Evolutionary conservation across 805 yeast genomes (phyloP).

Genomic region (Saccharomyces paradoxus): DNA sequence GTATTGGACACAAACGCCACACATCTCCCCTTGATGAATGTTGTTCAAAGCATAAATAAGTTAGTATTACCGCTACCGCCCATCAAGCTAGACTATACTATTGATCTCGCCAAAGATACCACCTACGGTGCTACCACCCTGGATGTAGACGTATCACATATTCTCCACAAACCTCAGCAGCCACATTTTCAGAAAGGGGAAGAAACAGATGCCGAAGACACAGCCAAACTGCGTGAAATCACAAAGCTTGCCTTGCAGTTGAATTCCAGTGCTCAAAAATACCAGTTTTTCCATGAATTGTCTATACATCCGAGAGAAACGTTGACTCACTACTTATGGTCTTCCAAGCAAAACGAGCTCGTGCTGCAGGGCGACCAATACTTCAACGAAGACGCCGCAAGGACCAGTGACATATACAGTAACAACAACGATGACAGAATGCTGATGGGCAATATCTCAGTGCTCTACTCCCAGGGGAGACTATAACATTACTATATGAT

Average conservation of each 20-base stretch:
- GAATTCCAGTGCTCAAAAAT: slow-evolving; percentile 50
- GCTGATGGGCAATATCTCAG: background rate
- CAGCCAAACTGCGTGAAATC: slow-evolving; percentile 7
- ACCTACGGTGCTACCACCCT: slow-evolving; percentile 73
- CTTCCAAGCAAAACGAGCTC: slow-evolving; percentile 77
- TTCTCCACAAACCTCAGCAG: slow-evolving; percentile 31
- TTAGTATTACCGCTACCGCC: slow-evolving; percentile 79
- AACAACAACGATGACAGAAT: background rate
- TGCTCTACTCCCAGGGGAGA: background rate
- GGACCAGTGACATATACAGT: slow-evolving; percentile 31
- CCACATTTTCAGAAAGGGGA: slow-evolving; percentile 37
- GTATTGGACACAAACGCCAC: slow-evolving; percentile 5
- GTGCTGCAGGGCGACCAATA: slow-evolving; percentile 86
- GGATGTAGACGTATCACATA: slow-evolving; percentile 52
- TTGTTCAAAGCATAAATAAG: slow-evolving; percentile 30
- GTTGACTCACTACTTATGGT: slow-evolving; percentile 62
- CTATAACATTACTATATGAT: background rate
- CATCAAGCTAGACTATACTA: slow-evolving; percentile 61
- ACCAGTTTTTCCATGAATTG: slow-evolving; percentile 68
- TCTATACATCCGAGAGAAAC: slow-evolving; percentile 71
- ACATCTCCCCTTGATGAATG: slow-evolving; percentile 44
- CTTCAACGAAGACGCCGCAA: slow-evolving; percentile 77
- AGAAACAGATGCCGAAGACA: slow-evolving; percentile 30
- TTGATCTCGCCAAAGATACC: slow-evolving; percentile 67
- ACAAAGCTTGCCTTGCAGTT: slow-evolving; percentile 41